phyloP scores from a whole-genome alignment of 2,329 filamentous ascomycete genomes.

The Pseudogymnoascus sp. region DNA sequence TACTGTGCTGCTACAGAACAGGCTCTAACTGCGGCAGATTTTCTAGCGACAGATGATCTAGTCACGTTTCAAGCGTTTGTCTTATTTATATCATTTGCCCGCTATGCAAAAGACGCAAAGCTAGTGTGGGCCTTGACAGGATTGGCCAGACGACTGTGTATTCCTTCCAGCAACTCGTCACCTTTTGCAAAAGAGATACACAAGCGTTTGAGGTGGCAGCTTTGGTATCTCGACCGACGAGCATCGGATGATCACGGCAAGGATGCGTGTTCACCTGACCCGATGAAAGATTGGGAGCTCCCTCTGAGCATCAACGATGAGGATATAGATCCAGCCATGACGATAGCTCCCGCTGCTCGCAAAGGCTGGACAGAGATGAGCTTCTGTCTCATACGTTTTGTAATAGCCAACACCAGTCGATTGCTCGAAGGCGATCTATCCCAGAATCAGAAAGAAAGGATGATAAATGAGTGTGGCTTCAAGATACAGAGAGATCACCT shows the following conservation, averaged over 20 bases:
- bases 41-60: conserved; percentile 52
- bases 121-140: conserved; percentile 59
- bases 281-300: conserved; percentile 44
- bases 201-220: conserved; percentile 50
- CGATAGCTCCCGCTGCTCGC: conserved; percentile 38
- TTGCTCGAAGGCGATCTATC: conserved; percentile 10
- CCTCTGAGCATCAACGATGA: conserved; percentile 52
- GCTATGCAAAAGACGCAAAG: conserved; percentile 43
- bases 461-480: conserved; percentile 1
- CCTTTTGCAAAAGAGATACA: conserved; percentile 50
- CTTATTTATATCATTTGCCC: conserved; percentile 48
- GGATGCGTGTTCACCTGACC: conserved; percentile 39
- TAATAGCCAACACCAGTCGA: conserved; percentile 27
- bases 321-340: conserved; percentile 43
- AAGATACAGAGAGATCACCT: background rate
- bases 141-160: conserved; percentile 43
- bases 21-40: conserved; percentile 53
- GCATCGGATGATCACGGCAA: conserved; percentile 53
- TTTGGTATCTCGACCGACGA: conserved; percentile 52
- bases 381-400: conserved; percentile 32
- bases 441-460: background rate
- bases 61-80: conserved; percentile 54
- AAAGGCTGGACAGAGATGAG: conserved; percentile 48
- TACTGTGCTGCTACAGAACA: conserved; percentile 47
- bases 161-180: conserved; percentile 33